Evolutionary conservation across 352 stramenopile species (phyloP).

Genomic region (Globisporangium echinulatum): DNA sequence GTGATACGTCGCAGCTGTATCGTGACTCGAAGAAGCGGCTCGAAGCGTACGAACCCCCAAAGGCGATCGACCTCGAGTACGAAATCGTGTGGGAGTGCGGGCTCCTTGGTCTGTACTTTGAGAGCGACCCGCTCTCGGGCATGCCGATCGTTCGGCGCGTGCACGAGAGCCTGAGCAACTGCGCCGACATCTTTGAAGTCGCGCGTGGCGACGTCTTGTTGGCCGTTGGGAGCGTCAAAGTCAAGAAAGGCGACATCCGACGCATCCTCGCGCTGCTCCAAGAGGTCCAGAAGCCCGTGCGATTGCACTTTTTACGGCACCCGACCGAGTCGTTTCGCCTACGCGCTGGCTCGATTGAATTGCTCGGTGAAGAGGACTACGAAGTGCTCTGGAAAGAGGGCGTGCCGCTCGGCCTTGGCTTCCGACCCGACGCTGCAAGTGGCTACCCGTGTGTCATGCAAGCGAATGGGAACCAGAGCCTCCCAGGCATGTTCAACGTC

Average conservation of each 20-base stretch:
- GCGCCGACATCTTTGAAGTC: slow-evolving; percentile 81
- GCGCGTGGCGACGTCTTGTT: slow-evolving; percentile 74
- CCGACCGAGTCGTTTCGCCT: slow-evolving; percentile 64
- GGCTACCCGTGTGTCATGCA: slow-evolving; percentile 75
- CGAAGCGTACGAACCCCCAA: slow-evolving; percentile 54
- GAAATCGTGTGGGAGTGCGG: slow-evolving; percentile 86
- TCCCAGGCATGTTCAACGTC: slow-evolving; percentile 86
- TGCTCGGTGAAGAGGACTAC: slow-evolving; percentile 82
- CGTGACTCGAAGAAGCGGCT: slow-evolving; percentile 56
- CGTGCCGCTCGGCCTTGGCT: slow-evolving; percentile 76
- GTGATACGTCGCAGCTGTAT: slow-evolving; percentile 30
- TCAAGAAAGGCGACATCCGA: slow-evolving; percentile 78
- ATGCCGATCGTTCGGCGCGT: slow-evolving; percentile 86
- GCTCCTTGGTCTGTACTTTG: slow-evolving; percentile 78
- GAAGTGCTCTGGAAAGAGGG: slow-evolving; percentile 83
- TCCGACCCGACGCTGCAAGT: slow-evolving; percentile 68
- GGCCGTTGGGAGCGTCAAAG: slow-evolving; percentile 64
- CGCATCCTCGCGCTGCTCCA: slow-evolving; percentile 70
- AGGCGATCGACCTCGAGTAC: slow-evolving; percentile 73
- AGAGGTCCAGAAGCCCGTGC: slow-evolving; percentile 79
- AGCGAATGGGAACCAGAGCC: slow-evolving; percentile 65
- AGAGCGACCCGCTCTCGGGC: slow-evolving; percentile 68
- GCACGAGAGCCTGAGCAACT: slow-evolving; percentile 83
- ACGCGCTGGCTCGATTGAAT: slow-evolving; percentile 58
- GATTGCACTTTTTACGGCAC: slow-evolving; percentile 67